Evolutionary conservation across 2,329 filamentous ascomycete species (phyloP).

Genomic region (Colletotrichum magnum): DNA sequence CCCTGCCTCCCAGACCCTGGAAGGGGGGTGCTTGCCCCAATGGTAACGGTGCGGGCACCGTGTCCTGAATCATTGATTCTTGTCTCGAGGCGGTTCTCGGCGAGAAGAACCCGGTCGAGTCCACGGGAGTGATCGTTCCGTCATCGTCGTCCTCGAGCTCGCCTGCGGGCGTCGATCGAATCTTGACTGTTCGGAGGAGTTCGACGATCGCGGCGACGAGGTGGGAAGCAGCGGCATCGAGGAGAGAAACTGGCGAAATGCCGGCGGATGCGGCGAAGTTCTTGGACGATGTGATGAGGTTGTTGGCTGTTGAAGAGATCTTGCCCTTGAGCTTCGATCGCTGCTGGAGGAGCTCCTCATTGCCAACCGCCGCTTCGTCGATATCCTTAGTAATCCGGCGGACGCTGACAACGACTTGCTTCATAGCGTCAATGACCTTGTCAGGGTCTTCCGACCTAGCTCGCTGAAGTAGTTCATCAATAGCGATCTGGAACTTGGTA

Average conservation of each 20-base stretch:
- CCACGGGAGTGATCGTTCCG: conserved; percentile 74
- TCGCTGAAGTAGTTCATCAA: conserved; percentile 88
- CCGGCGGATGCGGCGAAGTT: conserved; percentile 88
- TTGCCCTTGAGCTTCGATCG: conserved; percentile 81
- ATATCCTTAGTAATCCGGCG: conserved; percentile 89
- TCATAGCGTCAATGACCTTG: conserved; percentile 87
- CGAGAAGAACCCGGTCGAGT: conserved; percentile 79
- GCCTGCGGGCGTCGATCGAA: conserved; percentile 79
- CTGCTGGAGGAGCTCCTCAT: conserved; percentile 69
- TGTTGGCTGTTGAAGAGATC: conserved; percentile 94
- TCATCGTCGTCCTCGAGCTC: conserved; percentile 87
- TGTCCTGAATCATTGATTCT: conserved; percentile 47
- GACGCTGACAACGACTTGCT: conserved; percentile 85
- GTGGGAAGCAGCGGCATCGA: conserved; percentile 95
- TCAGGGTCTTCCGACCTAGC: conserved; percentile 82
- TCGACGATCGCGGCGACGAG: conserved; percentile 89
- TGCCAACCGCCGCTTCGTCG: conserved; percentile 68
- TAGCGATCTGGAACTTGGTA: conserved; percentile 93
- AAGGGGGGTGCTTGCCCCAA: conserved; percentile 66
- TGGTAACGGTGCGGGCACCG: conserved; percentile 49
- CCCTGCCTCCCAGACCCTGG: conserved; percentile 68
- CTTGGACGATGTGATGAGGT: conserved; percentile 93
- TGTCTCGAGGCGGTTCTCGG: conserved; percentile 61
- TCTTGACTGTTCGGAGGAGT: conserved; percentile 86
- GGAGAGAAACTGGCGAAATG: conserved; percentile 90